These are phyloP conservation scores for Monotropa hypopitys DNA, from an alignment of 179 eudicot genomes.

Conservation along the genomic window DNA sequence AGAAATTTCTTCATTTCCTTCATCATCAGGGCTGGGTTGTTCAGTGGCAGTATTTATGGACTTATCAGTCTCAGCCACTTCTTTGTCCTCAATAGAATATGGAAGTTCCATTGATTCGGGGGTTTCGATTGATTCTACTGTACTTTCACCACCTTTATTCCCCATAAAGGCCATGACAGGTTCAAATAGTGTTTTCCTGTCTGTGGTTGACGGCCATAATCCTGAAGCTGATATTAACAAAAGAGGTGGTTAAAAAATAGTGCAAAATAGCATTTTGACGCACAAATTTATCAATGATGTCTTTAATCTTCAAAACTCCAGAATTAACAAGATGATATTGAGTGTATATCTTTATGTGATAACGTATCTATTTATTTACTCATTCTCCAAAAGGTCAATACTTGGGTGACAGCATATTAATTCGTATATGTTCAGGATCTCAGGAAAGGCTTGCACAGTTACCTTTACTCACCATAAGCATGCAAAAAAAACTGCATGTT, in stretches of 20 bases:
- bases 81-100: conserved; percentile 26
- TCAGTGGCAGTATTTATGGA: conserved; percentile 19
- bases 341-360: neutral
- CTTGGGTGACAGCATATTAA: neutral
- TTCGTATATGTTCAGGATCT: neutral
- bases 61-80: conserved; percentile 20
- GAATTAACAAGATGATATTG: neutral
- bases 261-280: neutral
- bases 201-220: conserved; percentile 44
- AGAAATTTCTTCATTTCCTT: conserved; percentile 22
- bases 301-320: neutral
- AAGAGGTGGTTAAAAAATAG: conserved; percentile 5
- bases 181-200: conserved; percentile 42
- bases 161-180: conserved; percentile 71
- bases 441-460: neutral
- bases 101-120: conserved; percentile 23
- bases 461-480: neutral
- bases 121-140: conserved; percentile 22
- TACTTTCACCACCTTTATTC: conserved; percentile 36
- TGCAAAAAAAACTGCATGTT: neutral
- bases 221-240: conserved; percentile 35
- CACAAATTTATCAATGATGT: neutral
- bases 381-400: neutral
- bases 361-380: neutral
- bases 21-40: conserved; percentile 18